Base-by-base conservation (phyloP, 2,329 filamentous ascomycete species). In the Tolypocladium album region DNA sequence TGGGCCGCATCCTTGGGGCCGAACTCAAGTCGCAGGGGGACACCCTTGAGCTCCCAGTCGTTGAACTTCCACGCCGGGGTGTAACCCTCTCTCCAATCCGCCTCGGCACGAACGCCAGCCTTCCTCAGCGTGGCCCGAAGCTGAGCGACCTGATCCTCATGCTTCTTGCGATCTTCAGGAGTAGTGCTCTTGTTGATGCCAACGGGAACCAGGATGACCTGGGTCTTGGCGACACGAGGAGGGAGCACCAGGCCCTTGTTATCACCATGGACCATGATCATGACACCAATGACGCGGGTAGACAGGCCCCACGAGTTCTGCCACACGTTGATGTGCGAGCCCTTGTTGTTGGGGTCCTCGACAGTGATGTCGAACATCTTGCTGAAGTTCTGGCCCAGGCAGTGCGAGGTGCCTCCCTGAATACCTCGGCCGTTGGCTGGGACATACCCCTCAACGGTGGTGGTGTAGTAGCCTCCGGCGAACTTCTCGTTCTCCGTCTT, bases 401-500 rank as follows among this genome's bases (percentile, higher is more conserved):
- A 91, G 79, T 99, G 94, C 58, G 91, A 96, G 47, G 94, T 99
- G 58, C 87, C 94, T 65, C 92, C 94, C 78, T 99, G 94, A 62
- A 99, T 97, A 73, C 94, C 94, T 72, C 94, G 89, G 31, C 94
- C 94, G 65, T 95, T 97, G 63, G 91, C 87, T 42, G 94, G 92
- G 66, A 99, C 97, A 74, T 96, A 99, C 40, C 92, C 94, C 77
- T 99, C 94, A 56, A 96, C 89, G 1, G 94, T 99, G 61, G 93
- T 96, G 56, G 94, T 97, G 79, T 96, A 99, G 77, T 93, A 88
- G 66, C 92, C 92, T 72, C 94, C 94, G 11, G 94, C 92, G 68
- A 99, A 99, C 78, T 96, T 96, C 79, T 99, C 94, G 70, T 96
- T 96, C 72, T 96, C 92, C 0, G 95, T 99, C 84, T 99, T 99